A percentile compares a stretch with the other conserved stretches of the same genome.
Evolutionary conservation across 805 yeast species (phyloP).

Genomic region (Debaryomyces tyrocola): DNA sequence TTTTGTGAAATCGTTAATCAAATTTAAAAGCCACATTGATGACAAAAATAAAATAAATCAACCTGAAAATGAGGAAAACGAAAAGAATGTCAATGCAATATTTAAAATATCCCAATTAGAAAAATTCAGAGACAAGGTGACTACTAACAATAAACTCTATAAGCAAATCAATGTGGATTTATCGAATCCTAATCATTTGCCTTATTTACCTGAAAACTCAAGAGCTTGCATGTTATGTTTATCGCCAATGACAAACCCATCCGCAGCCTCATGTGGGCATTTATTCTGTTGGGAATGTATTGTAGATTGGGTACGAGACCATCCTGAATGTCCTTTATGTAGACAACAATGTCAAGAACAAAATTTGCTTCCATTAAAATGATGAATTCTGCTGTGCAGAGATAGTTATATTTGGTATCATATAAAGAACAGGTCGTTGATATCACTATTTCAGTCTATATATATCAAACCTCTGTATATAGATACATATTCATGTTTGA

Average conservation of each 20-base stretch:
- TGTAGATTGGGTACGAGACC: constrained; percentile 84
- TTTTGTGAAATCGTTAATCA: constrained; percentile 41
- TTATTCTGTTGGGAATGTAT: constrained; percentile 91
- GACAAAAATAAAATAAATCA: constrained; percentile 12
- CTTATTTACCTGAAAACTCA: constrained; percentile 68
- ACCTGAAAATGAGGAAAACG: constrained; percentile 10
- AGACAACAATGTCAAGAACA: constrained; percentile 67
- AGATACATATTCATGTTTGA: too few relatives aligned
- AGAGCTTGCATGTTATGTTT: constrained; percentile 85
- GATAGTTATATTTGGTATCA: too few relatives aligned
- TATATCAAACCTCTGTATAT: too few relatives aligned
- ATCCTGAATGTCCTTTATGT: constrained; percentile 90
- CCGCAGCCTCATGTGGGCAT: constrained; percentile 90
- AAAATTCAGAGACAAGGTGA: neutral
- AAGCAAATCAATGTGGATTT: constrained; percentile 44
- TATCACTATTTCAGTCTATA: too few relatives aligned
- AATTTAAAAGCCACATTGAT: constrained; percentile 26
- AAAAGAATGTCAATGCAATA: neutral
- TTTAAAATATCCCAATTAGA: constrained; percentile 6
- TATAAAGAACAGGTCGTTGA: too few relatives aligned
- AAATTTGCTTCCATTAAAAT: constrained; percentile 58
- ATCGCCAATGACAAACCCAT: constrained; percentile 75
- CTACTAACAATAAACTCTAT: neutral
- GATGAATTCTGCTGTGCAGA: neutral
- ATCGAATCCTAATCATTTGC: constrained; percentile 53